These are phyloP conservation scores for Remersonia thermophila DNA, from an alignment of 2,329 filamentous ascomycete species.

Conservation along the genomic window DNA sequence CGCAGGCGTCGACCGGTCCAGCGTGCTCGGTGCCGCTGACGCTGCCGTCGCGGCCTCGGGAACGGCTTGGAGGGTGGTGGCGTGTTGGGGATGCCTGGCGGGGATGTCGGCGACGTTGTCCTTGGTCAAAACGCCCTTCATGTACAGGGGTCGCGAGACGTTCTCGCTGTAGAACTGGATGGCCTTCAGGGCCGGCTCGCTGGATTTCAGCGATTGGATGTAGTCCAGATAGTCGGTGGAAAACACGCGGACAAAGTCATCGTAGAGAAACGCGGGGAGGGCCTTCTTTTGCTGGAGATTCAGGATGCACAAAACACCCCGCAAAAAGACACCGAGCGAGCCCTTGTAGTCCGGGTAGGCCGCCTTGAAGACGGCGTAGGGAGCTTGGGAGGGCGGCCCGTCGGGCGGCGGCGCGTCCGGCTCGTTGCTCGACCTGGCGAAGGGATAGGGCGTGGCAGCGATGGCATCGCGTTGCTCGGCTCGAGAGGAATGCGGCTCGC, in stretches of 20 bases:
- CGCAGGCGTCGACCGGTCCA: too few relatives aligned
- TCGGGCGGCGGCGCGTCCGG: conserved; percentile 10
- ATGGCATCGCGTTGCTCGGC: neutral
- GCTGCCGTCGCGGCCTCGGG: neutral
- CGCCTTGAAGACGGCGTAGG: conserved; percentile 27
- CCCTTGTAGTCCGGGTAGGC: conserved; percentile 34
- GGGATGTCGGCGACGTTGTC: conserved; percentile 25
- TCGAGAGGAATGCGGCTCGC: neutral
- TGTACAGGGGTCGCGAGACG: conserved; percentile 19
- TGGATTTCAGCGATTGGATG: conserved; percentile 19
- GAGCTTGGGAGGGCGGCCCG: conserved; percentile 14
- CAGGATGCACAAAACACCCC: conserved; percentile 32
- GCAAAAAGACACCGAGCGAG: conserved; percentile 30
- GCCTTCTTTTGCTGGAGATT: conserved; percentile 23
- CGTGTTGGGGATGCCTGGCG: conserved; percentile 22
- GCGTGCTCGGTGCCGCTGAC: neutral
- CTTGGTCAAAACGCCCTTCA: conserved; percentile 23
- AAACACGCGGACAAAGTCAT: conserved; percentile 39
- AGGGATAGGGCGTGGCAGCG: neutral
- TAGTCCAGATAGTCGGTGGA: conserved; percentile 31
- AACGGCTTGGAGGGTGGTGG: conserved; percentile 5
- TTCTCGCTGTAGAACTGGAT: conserved; percentile 30
- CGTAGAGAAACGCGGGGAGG: conserved; percentile 34
- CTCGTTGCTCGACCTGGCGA: conserved; percentile 3
- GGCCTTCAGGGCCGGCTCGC: conserved; percentile 23